phyloP scores from a whole-genome alignment of 2,329 filamentous ascomycete genomes.

The Botrytis cinerea region DNA sequence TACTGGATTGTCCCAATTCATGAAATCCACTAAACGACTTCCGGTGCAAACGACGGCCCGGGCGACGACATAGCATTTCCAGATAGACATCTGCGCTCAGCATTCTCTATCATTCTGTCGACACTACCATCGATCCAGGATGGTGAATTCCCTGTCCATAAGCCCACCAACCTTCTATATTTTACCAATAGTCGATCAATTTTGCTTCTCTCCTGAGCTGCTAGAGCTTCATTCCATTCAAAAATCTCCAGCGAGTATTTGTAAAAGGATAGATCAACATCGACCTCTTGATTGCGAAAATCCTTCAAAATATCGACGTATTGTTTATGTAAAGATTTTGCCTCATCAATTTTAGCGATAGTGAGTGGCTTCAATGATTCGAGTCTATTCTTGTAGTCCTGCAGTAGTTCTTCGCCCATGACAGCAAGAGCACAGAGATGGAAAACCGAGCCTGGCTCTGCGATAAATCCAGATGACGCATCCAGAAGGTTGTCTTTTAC shows the following conservation, averaged over 20 bases:
- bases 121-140: conserved; percentile 9
- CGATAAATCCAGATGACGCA: conserved; percentile 23
- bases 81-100: conserved; percentile 3
- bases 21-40: background rate
- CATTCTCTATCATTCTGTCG: conserved; percentile 13
- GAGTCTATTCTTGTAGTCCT: conserved; percentile 21
- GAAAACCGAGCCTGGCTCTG: conserved; percentile 27
- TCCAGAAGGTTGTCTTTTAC: conserved; percentile 27
- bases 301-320: conserved; percentile 32
- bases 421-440: conserved; percentile 30
- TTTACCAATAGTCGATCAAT: conserved; percentile 7
- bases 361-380: conserved; percentile 5
- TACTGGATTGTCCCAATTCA: background rate
- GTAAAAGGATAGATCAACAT: conserved; percentile 30
- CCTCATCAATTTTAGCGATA: background rate
- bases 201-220: conserved; percentile 12
- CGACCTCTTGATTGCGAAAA: conserved; percentile 25
- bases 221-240: conserved; percentile 26
- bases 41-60: background rate
- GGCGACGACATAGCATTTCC: background rate
- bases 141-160: conserved; percentile 11
- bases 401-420: conserved; percentile 30
- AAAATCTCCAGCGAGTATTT: conserved; percentile 31
- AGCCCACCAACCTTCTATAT: conserved; percentile 21
- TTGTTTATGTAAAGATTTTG: conserved; percentile 20